Base-by-base conservation (phyloP, 257 asterid genomes). In the Cynanchum wilfordii region DNA sequence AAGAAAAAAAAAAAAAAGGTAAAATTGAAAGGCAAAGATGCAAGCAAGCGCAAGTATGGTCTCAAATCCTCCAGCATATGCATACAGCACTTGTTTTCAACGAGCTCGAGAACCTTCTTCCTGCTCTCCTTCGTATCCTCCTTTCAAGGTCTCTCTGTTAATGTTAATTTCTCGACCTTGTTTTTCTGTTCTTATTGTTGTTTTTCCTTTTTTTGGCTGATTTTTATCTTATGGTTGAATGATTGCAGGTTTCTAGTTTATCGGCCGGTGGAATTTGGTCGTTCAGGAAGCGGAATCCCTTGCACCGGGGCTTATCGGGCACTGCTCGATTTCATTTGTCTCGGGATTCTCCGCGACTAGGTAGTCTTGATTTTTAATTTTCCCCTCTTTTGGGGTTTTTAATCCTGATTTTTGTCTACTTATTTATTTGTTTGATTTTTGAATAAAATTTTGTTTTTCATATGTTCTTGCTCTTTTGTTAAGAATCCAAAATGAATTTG, bases 21-120 rank as follows among this genome's bases (percentile, higher is more conserved):
- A 42, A 7, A 7, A 11, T 27, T 59, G 4, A 1, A 25, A 60
- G 66, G 24, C 1, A 69, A 47, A 45, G 71, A 80, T 76, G 78
- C 84, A 71, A 64, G 69, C 80, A 2, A 25, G 68, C 58, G 77
- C 87, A 66, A 78, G 67, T 30, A 66, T 84, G 85, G 87, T 87
- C 71, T 80, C 79, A 74, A 76, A 78, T 59, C 76, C 87, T 72
- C 75, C 82, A 38, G 24, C 88, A 7, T 82, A 72, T 57, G 62
- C 84, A 42, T 76, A 68, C 81, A 50, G 52, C 45, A 45, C 63
- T 60, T 42, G 71, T 11, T 75, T 79, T 54, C 85, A 70, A 57
- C 86, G 79, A 73, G 69, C 83, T 83, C 75, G 79, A 55, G 87
- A 86, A 0, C 47, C 85, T 45, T 78, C 86, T 4, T 75, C 84